phyloP scores from a whole-genome alignment of 1,284 basidiomycete genomes.

The Porodaedalea pini region DNA sequence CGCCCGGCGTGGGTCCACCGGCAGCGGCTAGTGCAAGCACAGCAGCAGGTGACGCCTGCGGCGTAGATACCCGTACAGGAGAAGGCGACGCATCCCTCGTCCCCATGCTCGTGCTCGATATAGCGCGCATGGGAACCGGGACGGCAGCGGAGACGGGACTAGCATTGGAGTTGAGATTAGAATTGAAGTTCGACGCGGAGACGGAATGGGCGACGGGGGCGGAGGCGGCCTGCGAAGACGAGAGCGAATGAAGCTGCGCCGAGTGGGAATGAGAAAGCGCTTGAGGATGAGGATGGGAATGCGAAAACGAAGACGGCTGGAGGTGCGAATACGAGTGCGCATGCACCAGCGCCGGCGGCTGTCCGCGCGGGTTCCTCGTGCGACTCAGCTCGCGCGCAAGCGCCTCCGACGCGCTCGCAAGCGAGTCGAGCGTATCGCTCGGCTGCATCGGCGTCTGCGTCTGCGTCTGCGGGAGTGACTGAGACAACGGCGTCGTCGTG shows the following conservation, averaged over 20 bases:
- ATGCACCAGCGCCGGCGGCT: constrained; percentile 11
- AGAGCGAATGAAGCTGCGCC: constrained; percentile 34
- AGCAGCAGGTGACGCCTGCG: background rate
- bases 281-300: constrained; percentile 31
- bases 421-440: constrained; percentile 50
- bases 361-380: constrained; percentile 34
- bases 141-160: background rate
- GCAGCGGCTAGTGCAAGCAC: constrained; percentile 8
- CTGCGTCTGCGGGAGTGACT: constrained; percentile 24
- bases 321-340: constrained; percentile 11
- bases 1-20: constrained; percentile 17
- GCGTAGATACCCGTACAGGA: background rate
- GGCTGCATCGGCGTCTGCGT: constrained; percentile 9
- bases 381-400: constrained; percentile 81
- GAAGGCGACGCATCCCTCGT: background rate
- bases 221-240: constrained; percentile 31
- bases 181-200: background rate
- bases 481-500: constrained; percentile 22
- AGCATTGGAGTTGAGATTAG: background rate
- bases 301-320: constrained; percentile 25
- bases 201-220: background rate
- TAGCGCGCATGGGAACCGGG: constrained; percentile 9
- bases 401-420: constrained; percentile 77
- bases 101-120: background rate
- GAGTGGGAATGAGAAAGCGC: background rate